Evolutionary conservation across 2,329 filamentous ascomycete species (phyloP).

Genomic region (Hymenoscyphus scutula): DNA sequence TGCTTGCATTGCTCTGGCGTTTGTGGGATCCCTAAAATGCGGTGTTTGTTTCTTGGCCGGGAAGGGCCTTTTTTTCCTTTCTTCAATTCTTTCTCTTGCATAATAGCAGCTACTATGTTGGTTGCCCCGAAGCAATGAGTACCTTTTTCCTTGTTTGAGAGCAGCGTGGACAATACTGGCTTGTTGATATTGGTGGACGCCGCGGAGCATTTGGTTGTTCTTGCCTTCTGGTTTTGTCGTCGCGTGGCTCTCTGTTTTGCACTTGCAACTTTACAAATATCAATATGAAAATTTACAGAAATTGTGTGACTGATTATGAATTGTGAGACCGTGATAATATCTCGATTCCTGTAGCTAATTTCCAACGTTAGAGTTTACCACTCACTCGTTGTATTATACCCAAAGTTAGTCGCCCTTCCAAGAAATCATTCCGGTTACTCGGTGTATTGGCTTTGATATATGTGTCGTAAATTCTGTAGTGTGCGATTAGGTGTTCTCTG

Average conservation of each 20-base stretch:
- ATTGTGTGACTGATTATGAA: neutral
- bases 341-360: neutral
- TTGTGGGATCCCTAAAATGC: neutral
- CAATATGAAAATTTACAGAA: neutral
- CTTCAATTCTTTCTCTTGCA: no score
- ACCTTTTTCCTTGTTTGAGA: neutral
- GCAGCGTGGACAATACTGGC: neutral
- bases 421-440: constrained; percentile 59
- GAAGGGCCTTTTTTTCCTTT: no score
- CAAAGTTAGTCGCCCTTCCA: constrained; percentile 51
- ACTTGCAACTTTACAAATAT: neutral
- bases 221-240: neutral
- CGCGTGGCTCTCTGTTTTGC: neutral
- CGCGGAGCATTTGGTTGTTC: neutral
- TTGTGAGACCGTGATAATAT: neutral
- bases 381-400: constrained; percentile 59
- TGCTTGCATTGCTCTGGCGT: neutral
- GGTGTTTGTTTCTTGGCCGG: no score
- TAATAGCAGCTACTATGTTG: neutral
- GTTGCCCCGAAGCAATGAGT: neutral
- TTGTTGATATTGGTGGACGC: neutral
- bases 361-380: constrained; percentile 77
- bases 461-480: no score
- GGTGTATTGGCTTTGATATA: constrained; percentile 38
- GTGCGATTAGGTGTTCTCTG: no score